Conservation (phyloP, 805 yeast genomes). For the Kuraishia cidri region DNA sequence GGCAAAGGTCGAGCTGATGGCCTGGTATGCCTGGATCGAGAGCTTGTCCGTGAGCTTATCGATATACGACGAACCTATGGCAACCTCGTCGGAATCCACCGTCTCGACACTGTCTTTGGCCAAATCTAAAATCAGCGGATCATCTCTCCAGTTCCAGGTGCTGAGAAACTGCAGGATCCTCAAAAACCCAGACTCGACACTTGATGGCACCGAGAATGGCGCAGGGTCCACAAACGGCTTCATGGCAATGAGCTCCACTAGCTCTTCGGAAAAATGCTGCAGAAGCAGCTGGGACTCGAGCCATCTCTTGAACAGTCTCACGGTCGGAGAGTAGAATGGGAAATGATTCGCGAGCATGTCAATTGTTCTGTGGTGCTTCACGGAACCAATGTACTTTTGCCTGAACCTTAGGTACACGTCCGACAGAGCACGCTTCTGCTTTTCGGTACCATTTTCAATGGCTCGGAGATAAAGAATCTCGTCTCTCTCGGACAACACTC, state of each 20-base stretch:
- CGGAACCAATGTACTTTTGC: constrained; percentile 54
- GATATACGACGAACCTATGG: constrained; percentile 20
- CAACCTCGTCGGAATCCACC: constrained; percentile 24
- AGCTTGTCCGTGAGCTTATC: constrained; percentile 51
- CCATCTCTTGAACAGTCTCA: constrained; percentile 85
- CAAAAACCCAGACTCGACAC: constrained; percentile 74
- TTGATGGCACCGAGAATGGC: constrained; percentile 76
- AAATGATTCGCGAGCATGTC: constrained; percentile 61
- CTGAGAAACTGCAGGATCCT: constrained; percentile 65
- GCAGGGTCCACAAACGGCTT: constrained; percentile 82
- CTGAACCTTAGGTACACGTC: constrained; percentile 55
- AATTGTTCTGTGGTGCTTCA: constrained; percentile 77
- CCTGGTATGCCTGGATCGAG: constrained; percentile 51
- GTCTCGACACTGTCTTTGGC: constrained; percentile 26
- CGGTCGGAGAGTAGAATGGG: constrained; percentile 70
- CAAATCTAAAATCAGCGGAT: constrained; percentile 73
- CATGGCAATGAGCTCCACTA: constrained; percentile 74
- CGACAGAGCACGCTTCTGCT: constrained; percentile 48
- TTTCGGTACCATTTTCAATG: constrained; percentile 54
- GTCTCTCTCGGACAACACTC: constrained; percentile 80
- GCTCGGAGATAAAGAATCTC: constrained; percentile 67
- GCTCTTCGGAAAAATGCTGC: constrained; percentile 66
- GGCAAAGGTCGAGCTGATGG: constrained; percentile 55
- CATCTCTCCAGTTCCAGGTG: constrained; percentile 92
- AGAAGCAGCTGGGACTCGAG: constrained; percentile 72